Base-by-base conservation (phyloP, 768 basidiomycete genomes). In the Mycena haematopus region DNA sequence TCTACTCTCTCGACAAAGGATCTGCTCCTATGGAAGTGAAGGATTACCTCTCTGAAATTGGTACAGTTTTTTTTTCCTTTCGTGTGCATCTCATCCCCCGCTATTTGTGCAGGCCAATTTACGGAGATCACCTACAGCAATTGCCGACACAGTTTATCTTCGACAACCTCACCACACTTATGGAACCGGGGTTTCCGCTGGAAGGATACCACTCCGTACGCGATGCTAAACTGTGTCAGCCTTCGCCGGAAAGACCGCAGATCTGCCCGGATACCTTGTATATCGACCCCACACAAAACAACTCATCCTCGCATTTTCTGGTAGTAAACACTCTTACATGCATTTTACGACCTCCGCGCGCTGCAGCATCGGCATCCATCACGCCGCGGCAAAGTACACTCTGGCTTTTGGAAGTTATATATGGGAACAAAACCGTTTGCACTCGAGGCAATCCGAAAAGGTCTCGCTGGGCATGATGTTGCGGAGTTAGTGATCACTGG, bases 391-490 rank as follows among this genome's bases (percentile, higher is more conserved):
- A 56, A 61, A 4, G 82, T 86, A 22, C 86, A 88, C 68, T 72
- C 79, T 14, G 86, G 86, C 3, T 86, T 87, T 68, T 86, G 83
- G 82, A 68, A 71, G 19, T 63, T 87, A 54, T 86, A 84, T 66
- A 70, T 72, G 54, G 84, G 84, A 13, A 73, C 84, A 4, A 72
- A 72, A 63, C 21, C 56, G 0, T 56, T 65, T 19, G 74, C 78
- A 0, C 65, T 82, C 9, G 71, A 76, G 21, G 77, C 73, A 6
- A 70, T 87, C 22, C 69, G 70, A 24, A 74, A 75, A 60, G 81
- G 77, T 7, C 67, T 85, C 14, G 45, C 69, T 15, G 71, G 75
- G 56, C 69, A 81, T 55, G 74, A 71, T 7, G 69, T 75, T 29
- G 64, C 60, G 21, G 83, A 84, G 65, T 56, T 87, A 19, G 78